These are phyloP conservation scores for Fagopyrum esculentum DNA, from an alignment of 148 eudicot species.

Conservation along the genomic window DNA sequence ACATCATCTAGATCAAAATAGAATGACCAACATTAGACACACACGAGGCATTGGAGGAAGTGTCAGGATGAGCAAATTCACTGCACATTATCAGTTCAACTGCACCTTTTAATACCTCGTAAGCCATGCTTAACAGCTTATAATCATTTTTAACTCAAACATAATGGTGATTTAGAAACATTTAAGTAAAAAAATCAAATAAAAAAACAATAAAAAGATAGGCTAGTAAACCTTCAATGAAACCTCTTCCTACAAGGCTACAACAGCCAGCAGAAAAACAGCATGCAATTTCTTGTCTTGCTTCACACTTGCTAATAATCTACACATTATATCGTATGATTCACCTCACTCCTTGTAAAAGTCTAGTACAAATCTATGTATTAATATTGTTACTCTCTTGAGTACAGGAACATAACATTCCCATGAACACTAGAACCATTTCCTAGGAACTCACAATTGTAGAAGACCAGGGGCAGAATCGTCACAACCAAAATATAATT, in stretches of 20 bases:
- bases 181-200: neutral
- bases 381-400: neutral
- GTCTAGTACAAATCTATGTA: neutral
- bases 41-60: neutral
- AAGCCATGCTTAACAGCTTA: neutral
- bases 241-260: neutral
- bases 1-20: slow-evolving; percentile 51
- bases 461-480: neutral
- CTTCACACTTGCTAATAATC: neutral
- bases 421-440: neutral
- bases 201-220: neutral
- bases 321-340: neutral
- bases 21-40: neutral
- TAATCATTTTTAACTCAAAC: neutral
- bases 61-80: neutral
- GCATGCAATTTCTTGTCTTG: neutral
- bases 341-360: neutral
- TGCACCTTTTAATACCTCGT: neutral
- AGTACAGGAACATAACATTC: neutral
- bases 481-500: neutral
- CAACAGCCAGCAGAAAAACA: neutral
- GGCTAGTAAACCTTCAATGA: neutral
- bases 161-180: neutral
- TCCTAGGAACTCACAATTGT: neutral
- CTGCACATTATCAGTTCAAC: neutral